phyloP scores from a whole-genome alignment of 2,329 filamentous ascomycete genomes.

The Bisporella sp. region DNA sequence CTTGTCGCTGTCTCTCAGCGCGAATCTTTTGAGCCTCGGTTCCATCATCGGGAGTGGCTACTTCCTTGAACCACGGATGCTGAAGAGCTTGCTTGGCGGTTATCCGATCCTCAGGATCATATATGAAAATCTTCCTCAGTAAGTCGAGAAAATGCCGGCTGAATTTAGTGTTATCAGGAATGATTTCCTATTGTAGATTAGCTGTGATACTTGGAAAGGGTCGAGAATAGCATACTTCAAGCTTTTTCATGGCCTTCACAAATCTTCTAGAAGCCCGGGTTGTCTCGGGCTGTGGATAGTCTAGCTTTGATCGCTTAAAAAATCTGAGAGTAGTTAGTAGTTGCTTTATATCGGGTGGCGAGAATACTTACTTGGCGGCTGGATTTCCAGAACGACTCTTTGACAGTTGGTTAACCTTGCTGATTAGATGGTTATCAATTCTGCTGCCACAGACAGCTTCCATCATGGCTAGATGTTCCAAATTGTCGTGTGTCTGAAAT shows the following conservation, averaged over 20 bases:
- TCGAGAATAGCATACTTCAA: conserved; percentile 39
- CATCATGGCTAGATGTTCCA: conserved; percentile 73
- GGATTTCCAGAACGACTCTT: conserved; percentile 51
- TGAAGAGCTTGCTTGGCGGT: conserved; percentile 60
- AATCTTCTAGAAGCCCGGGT: conserved; percentile 58
- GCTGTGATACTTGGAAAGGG: background rate
- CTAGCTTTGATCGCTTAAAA: conserved; percentile 58
- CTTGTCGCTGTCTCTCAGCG: conserved; percentile 20
- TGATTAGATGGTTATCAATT: conserved; percentile 53
- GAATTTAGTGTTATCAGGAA: conserved; percentile 52
- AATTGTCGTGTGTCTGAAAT: conserved; percentile 67
- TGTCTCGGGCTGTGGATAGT: conserved; percentile 58
- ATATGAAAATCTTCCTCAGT: conserved; percentile 60
- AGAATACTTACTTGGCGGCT: conserved; percentile 53
- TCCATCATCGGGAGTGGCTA: conserved; percentile 56
- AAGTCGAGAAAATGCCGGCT: conserved; percentile 57
- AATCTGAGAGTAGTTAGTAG: conserved; percentile 42
- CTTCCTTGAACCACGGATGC: conserved; percentile 62
- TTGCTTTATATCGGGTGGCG: background rate
- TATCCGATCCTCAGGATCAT: conserved; percentile 58
- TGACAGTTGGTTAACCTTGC: conserved; percentile 48
- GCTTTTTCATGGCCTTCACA: conserved; percentile 64
- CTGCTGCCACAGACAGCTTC: conserved; percentile 55
- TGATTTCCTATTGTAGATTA: conserved; percentile 50
- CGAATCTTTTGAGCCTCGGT: conserved; percentile 62